Evolutionary conservation across 1,139 yeast species (phyloP).

Genomic region (Kodamaea plutei): DNA sequence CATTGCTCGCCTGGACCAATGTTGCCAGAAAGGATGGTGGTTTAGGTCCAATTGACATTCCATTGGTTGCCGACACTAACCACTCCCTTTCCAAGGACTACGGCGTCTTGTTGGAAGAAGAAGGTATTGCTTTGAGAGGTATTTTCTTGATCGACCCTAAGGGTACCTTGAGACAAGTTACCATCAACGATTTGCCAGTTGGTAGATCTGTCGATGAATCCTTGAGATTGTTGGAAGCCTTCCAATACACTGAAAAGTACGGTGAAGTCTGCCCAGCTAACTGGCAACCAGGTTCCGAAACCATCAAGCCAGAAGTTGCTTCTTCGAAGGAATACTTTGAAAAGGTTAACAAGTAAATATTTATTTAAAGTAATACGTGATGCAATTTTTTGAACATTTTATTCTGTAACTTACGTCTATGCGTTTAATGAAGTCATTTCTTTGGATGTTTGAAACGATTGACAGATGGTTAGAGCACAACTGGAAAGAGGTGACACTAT

Average conservation of each 20-base stretch:
- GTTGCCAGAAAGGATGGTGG: slow-evolving; percentile 97
- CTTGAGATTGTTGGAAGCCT: slow-evolving; percentile 93
- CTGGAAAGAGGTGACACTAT: too few relatives aligned
- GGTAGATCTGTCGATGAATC: slow-evolving; percentile 99
- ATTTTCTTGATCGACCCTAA: slow-evolving; percentile 95
- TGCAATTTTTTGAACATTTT: too few relatives aligned
- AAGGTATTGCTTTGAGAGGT: slow-evolving; percentile 96
- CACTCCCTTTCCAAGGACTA: slow-evolving; percentile 90
- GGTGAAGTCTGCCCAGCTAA: slow-evolving; percentile 99
- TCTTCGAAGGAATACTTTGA: slow-evolving; percentile 80
- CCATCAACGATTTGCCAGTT: slow-evolving; percentile 97
- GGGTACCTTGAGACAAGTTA: slow-evolving; percentile 90
- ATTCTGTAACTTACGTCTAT: too few relatives aligned
- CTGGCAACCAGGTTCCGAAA: slow-evolving; percentile 97
- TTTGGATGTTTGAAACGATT: too few relatives aligned
- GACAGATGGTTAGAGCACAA: too few relatives aligned
- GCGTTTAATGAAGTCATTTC: too few relatives aligned
- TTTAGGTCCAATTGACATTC: slow-evolving; percentile 90
- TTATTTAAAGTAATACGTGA: too few relatives aligned
- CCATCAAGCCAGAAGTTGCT: slow-evolving; percentile 84
- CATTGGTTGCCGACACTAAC: slow-evolving; percentile 95
- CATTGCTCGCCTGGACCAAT: slow-evolving; percentile 97
- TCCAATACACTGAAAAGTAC: slow-evolving; percentile 97
- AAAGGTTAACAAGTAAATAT: slow-evolving; percentile 42
- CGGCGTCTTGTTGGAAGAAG: slow-evolving; percentile 95